phyloP scores from a whole-genome alignment of 2,329 filamentous ascomycete species.

The Thielaviopsis punctulata region DNA sequence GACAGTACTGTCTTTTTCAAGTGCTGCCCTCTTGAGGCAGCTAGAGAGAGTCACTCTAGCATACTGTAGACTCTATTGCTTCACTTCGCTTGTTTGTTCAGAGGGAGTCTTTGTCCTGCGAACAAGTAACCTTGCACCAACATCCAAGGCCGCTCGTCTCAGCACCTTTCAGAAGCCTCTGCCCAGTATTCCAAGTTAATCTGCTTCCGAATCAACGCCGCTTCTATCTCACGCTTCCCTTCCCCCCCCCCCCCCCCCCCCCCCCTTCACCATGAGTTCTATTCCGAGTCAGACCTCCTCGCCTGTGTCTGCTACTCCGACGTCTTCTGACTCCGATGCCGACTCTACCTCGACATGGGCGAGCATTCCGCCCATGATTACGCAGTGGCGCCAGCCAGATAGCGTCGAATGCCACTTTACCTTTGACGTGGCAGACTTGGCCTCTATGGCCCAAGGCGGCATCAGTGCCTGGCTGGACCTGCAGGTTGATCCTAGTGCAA shows the following conservation, averaged over 20 bases:
- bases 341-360: neutral
- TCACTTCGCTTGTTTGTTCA: too few species aligned
- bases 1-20: too few species aligned
- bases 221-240: neutral
- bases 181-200: too few species aligned
- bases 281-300: neutral
- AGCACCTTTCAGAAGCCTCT: too few species aligned
- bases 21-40: too few species aligned
- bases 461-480: conserved; percentile 23
- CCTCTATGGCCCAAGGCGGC: conserved; percentile 16
- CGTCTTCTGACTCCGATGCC: neutral
- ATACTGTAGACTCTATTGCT: too few species aligned
- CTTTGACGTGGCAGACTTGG: conserved; percentile 19
- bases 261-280: neutral
- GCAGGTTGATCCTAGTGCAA: conserved; percentile 21
- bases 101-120: too few species aligned
- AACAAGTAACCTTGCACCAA: too few species aligned
- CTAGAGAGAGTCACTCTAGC: too few species aligned
- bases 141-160: too few species aligned
- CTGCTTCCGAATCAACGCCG: neutral
- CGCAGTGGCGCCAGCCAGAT: conserved; percentile 21
- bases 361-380: conserved; percentile 22
- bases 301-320: neutral
- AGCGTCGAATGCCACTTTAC: conserved; percentile 22
- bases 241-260: too few species aligned